Evolutionary conservation across 2,329 filamentous ascomycete species (phyloP).

Genomic region (Epichloe aotearoae): DNA sequence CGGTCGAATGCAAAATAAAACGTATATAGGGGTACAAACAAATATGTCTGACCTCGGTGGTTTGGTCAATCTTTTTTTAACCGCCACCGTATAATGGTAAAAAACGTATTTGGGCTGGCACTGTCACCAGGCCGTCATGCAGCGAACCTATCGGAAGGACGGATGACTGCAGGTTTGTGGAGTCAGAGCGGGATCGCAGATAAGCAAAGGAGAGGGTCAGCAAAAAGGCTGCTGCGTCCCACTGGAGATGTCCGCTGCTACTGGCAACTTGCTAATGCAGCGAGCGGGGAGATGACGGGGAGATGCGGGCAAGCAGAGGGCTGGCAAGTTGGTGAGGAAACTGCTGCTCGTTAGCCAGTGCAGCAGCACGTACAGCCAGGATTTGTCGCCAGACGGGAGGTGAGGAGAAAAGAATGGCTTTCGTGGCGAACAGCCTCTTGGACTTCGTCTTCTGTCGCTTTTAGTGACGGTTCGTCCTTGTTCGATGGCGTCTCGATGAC

Average conservation of each 20-base stretch:
- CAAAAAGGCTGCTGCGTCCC: background rate
- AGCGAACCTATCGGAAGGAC: conserved; percentile 4
- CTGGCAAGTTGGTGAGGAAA: background rate
- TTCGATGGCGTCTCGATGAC: background rate
- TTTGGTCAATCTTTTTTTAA: background rate
- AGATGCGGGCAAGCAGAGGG: background rate
- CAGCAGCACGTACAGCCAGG: background rate
- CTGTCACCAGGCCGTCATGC: background rate
- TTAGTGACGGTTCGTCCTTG: background rate
- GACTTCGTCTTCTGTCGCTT: background rate
- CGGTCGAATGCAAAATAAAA: conserved; percentile 4
- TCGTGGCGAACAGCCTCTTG: background rate
- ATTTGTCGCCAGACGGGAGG: background rate
- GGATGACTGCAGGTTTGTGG: conserved; percentile 2
- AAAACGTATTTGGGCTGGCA: conserved; percentile 1
- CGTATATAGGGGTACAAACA: conserved; percentile 4
- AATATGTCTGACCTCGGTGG: conserved; percentile 5
- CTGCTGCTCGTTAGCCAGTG: background rate
- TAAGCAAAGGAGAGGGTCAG: conserved; percentile 2
- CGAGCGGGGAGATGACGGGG: background rate
- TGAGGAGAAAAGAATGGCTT: background rate
- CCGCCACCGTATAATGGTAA: background rate
- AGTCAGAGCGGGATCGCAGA: conserved; percentile 1
- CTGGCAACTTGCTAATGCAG: conserved; percentile 1
- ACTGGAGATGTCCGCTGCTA: background rate